phyloP scores from a whole-genome alignment of 768 basidiomycete genomes.

The Aureoboletus auriporus region DNA sequence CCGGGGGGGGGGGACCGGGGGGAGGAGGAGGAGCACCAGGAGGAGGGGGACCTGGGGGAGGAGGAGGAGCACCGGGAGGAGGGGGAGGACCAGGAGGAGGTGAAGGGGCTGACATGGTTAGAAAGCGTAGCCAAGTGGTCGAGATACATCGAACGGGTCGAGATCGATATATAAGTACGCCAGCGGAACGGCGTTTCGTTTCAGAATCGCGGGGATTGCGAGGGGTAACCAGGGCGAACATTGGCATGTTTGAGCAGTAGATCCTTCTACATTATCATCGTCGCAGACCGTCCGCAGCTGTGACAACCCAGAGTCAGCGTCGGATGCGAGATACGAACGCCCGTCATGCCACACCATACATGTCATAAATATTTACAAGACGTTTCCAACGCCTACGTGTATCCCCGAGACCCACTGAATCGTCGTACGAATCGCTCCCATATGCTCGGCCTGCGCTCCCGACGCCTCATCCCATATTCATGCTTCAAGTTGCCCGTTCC shows the following conservation, averaged over 20 bases:
- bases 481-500: conserved; percentile 4
- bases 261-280: no score
- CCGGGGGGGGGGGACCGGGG: neutral
- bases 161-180: neutral
- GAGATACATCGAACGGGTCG: no score
- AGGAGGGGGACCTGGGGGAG: neutral
- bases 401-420: conserved; percentile 17
- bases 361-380: no score
- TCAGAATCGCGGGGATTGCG: conserved; percentile 8
- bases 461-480: neutral
- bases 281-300: no score
- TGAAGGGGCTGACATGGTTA: no score
- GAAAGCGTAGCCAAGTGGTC: neutral
- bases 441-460: conserved; percentile 21
- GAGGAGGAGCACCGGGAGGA: neutral
- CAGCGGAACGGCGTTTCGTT: conserved; percentile 17
- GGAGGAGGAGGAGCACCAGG: neutral
- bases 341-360: no score
- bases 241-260: no score
- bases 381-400: conserved; percentile 6
- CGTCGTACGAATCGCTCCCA: conserved; percentile 25
- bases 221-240: conserved; percentile 5
- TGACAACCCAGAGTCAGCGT: no score
- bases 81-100: neutral
- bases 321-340: no score